Conservation (phyloP, 495 filamentous ascomycete species). For the Neurospora tetrasperma region DNA sequence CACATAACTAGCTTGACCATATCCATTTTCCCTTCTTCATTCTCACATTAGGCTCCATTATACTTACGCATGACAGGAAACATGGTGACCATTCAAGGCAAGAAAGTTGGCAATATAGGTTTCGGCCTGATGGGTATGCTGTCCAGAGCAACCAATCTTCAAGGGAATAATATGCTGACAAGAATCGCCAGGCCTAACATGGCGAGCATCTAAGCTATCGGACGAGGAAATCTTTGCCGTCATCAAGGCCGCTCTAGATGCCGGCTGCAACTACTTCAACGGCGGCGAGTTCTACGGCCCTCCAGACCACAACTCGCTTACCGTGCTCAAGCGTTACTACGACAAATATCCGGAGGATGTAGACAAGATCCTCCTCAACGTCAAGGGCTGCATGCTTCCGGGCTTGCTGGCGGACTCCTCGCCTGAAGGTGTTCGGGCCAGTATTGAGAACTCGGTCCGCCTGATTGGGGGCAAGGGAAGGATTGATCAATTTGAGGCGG, state of each 20-base stretch:
- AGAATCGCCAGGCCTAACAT: constrained; percentile 55
- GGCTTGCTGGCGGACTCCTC: constrained; percentile 40
- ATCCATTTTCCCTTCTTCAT: background rate
- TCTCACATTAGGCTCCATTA: background rate
- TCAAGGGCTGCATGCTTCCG: constrained; percentile 49
- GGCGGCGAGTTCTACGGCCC: constrained; percentile 75
- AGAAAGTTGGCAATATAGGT: constrained; percentile 45
- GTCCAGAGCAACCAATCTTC: background rate
- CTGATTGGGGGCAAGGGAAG: constrained; percentile 62
- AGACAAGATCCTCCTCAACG: constrained; percentile 50
- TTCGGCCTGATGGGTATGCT: constrained; percentile 46
- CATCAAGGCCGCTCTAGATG: constrained; percentile 55
- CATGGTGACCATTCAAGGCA: constrained; percentile 29
- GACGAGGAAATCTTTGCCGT: constrained; percentile 55
- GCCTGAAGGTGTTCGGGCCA: constrained; percentile 51
- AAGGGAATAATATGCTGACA: background rate
- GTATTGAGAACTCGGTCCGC: constrained; percentile 57
- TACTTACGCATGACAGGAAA: background rate
- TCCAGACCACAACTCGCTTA: constrained; percentile 55
- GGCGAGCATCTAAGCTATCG: constrained; percentile 42
- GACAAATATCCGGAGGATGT: constrained; percentile 57
- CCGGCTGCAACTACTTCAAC: constrained; percentile 71
- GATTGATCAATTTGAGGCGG: constrained; percentile 74
- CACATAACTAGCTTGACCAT: background rate
- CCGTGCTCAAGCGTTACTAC: constrained; percentile 56